Conservation (phyloP, 495 filamentous ascomycete species). For the Neurospora sp. region DNA sequence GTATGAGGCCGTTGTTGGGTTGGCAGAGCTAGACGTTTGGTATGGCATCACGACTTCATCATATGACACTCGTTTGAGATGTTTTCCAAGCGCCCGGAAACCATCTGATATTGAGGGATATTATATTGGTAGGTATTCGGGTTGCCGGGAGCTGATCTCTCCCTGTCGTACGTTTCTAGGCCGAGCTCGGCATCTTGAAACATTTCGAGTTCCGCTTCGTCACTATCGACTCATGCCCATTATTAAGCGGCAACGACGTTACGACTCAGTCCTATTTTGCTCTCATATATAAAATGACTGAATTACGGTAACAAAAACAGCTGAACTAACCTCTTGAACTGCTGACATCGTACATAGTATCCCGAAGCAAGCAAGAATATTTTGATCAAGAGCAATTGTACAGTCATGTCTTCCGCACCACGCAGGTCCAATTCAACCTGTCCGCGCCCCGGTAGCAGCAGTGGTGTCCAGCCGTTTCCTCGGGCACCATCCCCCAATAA, state of each 20-base stretch:
- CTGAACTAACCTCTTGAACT: background rate
- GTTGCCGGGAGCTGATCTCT: background rate
- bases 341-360: background rate
- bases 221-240: background rate
- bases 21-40: background rate
- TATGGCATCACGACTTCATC: background rate
- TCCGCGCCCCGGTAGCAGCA: slow-evolving; percentile 10
- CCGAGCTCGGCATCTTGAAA: background rate
- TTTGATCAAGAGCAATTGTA: background rate
- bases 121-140: background rate
- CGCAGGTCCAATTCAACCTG: slow-evolving; percentile 13
- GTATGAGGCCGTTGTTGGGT: background rate
- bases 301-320: background rate
- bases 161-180: background rate
- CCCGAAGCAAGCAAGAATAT: background rate
- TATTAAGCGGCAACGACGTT: background rate
- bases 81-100: background rate
- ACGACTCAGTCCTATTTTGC: background rate
- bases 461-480: slow-evolving; percentile 4
- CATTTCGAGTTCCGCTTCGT: background rate
- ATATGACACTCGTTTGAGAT: background rate
- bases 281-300: background rate
- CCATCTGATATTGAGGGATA: background rate
- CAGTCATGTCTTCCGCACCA: slow-evolving; percentile 11
- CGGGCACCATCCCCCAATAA: slow-evolving; percentile 1